Conservation (phyloP, 2,329 filamentous ascomycete genomes). For the Reticulascus tulasneorum region DNA sequence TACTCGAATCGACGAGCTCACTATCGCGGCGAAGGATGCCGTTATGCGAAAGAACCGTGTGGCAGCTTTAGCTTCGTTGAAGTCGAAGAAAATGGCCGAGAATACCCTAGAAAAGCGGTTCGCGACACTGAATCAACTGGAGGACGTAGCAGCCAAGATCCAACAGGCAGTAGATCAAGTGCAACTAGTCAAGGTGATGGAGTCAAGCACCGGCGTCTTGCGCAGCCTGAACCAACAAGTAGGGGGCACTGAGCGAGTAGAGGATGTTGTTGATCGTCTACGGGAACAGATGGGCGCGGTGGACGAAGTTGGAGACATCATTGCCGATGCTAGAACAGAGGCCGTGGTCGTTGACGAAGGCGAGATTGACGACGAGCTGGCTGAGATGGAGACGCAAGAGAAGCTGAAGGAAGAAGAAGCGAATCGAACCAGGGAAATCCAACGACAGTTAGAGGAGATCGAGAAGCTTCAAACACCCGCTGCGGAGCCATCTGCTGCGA, state of each 20-base stretch:
- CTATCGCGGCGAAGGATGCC: slow-evolving; percentile 62
- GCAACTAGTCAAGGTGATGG: slow-evolving; percentile 78
- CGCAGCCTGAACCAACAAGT: slow-evolving; percentile 69
- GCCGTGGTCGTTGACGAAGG: slow-evolving; percentile 63
- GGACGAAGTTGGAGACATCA: slow-evolving; percentile 76
- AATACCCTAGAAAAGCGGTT: slow-evolving; percentile 66
- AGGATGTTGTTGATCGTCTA: slow-evolving; percentile 69
- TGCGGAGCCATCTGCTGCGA: slow-evolving; percentile 14
- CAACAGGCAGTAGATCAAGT: slow-evolving; percentile 83
- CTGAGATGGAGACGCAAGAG: slow-evolving; percentile 64
- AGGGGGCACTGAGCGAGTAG: slow-evolving; percentile 72
- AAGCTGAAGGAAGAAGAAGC: slow-evolving; percentile 47
- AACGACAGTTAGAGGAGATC: slow-evolving; percentile 39
- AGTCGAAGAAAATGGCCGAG: slow-evolving; percentile 79
- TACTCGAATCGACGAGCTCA: slow-evolving; percentile 62
- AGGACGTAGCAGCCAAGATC: slow-evolving; percentile 77
- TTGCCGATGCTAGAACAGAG: slow-evolving; percentile 64
- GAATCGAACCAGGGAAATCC: slow-evolving; percentile 45
- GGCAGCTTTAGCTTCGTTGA: slow-evolving; percentile 72
- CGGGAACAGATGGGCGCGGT: slow-evolving; percentile 75
- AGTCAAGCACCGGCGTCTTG: slow-evolving; percentile 70
- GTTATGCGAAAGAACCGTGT: slow-evolving; percentile 69
- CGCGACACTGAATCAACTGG: slow-evolving; percentile 73
- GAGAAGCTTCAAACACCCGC: slow-evolving; percentile 2
- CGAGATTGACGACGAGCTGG: slow-evolving; percentile 85